These are phyloP conservation scores for Lotmaria passim DNA, from an alignment of 208 protist species.

Conservation along the genomic window DNA sequence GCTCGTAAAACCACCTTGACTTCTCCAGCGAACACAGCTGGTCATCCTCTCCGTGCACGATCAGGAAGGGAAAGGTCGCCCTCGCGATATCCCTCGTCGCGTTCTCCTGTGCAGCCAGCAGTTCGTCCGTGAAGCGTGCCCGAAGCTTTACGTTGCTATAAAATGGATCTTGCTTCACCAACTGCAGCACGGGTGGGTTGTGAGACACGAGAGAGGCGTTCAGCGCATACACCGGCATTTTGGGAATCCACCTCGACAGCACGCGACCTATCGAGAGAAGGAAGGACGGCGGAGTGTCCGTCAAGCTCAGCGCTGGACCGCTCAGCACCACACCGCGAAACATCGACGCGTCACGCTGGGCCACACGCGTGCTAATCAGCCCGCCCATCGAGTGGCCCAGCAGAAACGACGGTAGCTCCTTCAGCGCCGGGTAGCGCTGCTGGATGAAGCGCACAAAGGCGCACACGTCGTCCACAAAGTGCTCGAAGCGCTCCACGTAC, in stretches of 20 bases:
- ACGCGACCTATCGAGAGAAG: conserved; percentile 25
- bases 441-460: conserved; percentile 50
- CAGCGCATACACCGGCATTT: conserved; percentile 49
- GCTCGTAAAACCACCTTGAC: conserved; percentile 48
- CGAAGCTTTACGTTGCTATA: conserved; percentile 41
- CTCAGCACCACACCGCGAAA: conserved; percentile 64
- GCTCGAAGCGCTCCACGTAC: conserved; percentile 70
- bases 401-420: conserved; percentile 52
- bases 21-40: conserved; percentile 42
- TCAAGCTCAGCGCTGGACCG: conserved; percentile 49
- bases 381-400: conserved; percentile 86
- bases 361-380: conserved; percentile 60
- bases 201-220: conserved; percentile 35
- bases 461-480: conserved; percentile 80
- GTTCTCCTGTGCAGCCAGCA: conserved; percentile 50
- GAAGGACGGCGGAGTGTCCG: conserved; percentile 20
- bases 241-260: conserved; percentile 47
- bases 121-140: conserved; percentile 55
- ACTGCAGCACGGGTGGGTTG: conserved; percentile 58
- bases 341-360: conserved; percentile 35
- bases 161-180: conserved; percentile 69
- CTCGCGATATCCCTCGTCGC: conserved; percentile 25
- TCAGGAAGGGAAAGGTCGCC: conserved; percentile 60
- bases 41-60: conserved; percentile 70
- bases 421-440: conserved; percentile 43